Evolutionary conservation across 2,329 filamentous ascomycete species (phyloP).

Genomic region (Ilyonectria mors-panacis): DNA sequence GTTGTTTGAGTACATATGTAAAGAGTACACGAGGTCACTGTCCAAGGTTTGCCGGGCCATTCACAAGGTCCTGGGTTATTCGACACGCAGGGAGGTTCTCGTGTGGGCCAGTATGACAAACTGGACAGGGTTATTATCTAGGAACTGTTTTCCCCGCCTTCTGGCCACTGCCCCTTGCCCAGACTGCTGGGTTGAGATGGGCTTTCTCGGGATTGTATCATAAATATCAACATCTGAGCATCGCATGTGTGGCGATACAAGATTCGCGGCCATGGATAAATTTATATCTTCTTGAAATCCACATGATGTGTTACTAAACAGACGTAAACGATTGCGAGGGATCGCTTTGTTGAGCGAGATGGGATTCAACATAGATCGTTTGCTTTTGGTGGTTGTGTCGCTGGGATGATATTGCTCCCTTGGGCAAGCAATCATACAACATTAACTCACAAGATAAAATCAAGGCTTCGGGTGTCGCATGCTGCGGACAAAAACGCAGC

Average conservation of each 20-base stretch:
- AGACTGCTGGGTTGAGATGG: not conserved
- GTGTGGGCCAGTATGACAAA: not conserved
- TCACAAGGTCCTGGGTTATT: not conserved
- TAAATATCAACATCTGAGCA: not conserved
- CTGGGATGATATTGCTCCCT: not conserved
- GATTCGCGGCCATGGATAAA: not conserved
- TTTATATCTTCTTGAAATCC: not conserved
- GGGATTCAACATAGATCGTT: too few species aligned
- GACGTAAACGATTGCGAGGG: not conserved
- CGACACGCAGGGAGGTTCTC: not conserved
- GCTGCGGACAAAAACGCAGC: not conserved
- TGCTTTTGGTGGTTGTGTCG: too few species aligned
- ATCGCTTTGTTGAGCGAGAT: too few species aligned
- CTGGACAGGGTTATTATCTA: not conserved
- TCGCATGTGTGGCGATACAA: not conserved
- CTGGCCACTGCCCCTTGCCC: not conserved
- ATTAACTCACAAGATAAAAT: too few species aligned
- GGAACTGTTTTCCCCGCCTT: not conserved
- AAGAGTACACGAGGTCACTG: not conserved
- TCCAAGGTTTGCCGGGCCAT: not conserved
- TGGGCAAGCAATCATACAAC: too few species aligned
- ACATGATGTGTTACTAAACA: not conserved
- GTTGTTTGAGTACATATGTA: not conserved
- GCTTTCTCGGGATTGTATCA: not conserved
- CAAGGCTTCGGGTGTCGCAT: not conserved